Percentiles rank a stretch among this genome's conserved stretches.
phyloP scores from a whole-genome alignment of 1,284 basidiomycete genomes.

The Sparassis latifolia region DNA sequence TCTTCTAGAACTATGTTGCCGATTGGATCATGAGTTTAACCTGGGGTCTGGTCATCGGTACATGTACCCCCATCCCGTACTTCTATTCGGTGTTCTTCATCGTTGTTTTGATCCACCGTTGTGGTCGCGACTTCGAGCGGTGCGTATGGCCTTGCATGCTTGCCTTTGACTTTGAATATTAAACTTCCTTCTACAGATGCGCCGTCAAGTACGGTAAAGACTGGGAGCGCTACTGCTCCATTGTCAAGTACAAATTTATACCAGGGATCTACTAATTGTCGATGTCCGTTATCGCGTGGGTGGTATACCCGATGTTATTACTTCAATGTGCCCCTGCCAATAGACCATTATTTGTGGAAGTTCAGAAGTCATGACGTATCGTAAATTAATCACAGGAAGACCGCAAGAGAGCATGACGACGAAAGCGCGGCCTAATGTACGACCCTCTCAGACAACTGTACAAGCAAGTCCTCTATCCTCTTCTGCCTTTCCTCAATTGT shows the following conservation, averaged over 20 bases:
- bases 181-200: constrained; percentile 44
- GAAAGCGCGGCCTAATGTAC: too few relatives aligned
- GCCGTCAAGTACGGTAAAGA: constrained; percentile 92
- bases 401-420: too few relatives aligned
- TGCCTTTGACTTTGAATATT: constrained; percentile 3
- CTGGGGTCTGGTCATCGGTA: constrained; percentile 87
- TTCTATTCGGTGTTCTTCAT: constrained; percentile 95
- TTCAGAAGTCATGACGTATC: not conserved
- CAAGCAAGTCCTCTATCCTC: constrained; percentile 57
- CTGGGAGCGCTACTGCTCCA: constrained; percentile 84
- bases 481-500: constrained; percentile 57
- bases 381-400: not conserved
- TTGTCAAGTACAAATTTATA: constrained; percentile 89
- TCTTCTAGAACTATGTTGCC: constrained; percentile 69
- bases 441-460: constrained; percentile 23
- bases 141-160: constrained; percentile 25
- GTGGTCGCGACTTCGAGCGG: constrained; percentile 88
- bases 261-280: constrained; percentile 54
- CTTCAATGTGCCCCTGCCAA: not conserved
- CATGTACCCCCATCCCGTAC: constrained; percentile 85
- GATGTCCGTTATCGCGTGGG: not conserved
- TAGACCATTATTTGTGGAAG: not conserved
- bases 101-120: constrained; percentile 82
- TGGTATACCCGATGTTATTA: constrained; percentile 1
- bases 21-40: constrained; percentile 87